Evolutionary conservation across 148 eudicot genomes (phyloP).

Genomic region (Rhododendron simsii): DNA sequence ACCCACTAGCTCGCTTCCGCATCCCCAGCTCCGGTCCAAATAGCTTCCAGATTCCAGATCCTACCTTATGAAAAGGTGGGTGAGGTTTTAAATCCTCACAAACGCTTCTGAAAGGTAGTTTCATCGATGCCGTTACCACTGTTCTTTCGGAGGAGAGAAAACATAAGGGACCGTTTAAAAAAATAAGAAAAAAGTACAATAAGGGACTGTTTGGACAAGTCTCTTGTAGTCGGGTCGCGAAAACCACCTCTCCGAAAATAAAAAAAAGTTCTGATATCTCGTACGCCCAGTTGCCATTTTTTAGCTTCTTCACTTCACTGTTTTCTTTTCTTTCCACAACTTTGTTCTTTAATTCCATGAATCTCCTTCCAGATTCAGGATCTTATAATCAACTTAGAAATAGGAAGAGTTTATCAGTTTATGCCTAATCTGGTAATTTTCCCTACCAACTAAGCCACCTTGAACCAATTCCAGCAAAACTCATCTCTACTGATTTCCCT

Average conservation of each 20-base stretch:
- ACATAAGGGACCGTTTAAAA: not conserved
- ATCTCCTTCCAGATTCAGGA: not conserved
- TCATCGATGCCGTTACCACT: not conserved
- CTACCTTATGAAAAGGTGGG: not conserved
- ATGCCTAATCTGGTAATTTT: not conserved
- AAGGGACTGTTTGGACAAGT: not conserved
- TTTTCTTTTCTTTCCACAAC: not conserved
- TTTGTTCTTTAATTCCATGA: not conserved
- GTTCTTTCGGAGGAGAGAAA: not conserved
- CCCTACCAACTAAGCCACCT: not conserved
- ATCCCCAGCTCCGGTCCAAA: not conserved
- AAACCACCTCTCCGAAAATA: not conserved
- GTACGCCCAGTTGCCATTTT: not conserved
- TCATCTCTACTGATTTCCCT: not conserved
- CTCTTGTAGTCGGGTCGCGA: not conserved
- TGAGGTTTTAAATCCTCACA: not conserved
- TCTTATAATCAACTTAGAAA: not conserved
- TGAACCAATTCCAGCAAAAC: not conserved
- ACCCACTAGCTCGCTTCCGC: too few relatives aligned
- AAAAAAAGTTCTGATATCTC: not conserved
- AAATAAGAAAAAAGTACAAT: not conserved
- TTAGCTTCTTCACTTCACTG: not conserved
- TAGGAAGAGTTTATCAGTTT: not conserved
- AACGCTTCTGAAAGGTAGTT: not conserved
- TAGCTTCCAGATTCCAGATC: not conserved